Conservation (phyloP, 176 grass and related monocot genomes). For the Elaeis guineensis region DNA sequence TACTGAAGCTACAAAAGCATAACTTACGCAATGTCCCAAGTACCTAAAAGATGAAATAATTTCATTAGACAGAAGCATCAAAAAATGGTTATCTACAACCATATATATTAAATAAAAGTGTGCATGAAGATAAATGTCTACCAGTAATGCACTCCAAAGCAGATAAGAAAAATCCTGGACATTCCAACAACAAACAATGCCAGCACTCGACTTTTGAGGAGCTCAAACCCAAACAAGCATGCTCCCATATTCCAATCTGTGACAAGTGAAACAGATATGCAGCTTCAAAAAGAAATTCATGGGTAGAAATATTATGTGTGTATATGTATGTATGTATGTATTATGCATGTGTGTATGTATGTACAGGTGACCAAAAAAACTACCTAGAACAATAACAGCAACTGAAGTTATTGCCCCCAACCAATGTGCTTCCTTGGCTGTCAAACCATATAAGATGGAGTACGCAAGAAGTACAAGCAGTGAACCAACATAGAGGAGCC, state of each 20-base stretch:
- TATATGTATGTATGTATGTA: background rate
- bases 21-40: slow-evolving; percentile 97
- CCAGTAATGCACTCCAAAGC: slow-evolving; percentile 98
- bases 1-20: slow-evolving; percentile 95
- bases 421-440: slow-evolving; percentile 89
- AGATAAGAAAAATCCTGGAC: slow-evolving; percentile 97
- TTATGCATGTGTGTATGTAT: background rate
- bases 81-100: no score
- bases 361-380: slow-evolving; percentile 20
- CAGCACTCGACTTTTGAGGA: slow-evolving; percentile 81
- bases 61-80: no score
- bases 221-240: slow-evolving; percentile 83
- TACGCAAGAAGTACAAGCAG: slow-evolving; percentile 73
- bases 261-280: slow-evolving; percentile 28
- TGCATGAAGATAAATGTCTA: slow-evolving; percentile 33
- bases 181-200: slow-evolving; percentile 77
- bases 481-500: slow-evolving; percentile 82
- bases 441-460: slow-evolving; percentile 81
- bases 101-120: slow-evolving; percentile 5
- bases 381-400: slow-evolving; percentile 94
- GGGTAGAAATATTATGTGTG: background rate
- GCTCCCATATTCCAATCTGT: slow-evolving; percentile 95
- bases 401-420: slow-evolving; percentile 83
- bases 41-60: slow-evolving; percentile 53
- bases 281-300: slow-evolving; percentile 16